These are phyloP conservation scores for Fagopyrum homotropicum DNA, from an alignment of 148 eudicot genomes.

Conservation along the genomic window DNA sequence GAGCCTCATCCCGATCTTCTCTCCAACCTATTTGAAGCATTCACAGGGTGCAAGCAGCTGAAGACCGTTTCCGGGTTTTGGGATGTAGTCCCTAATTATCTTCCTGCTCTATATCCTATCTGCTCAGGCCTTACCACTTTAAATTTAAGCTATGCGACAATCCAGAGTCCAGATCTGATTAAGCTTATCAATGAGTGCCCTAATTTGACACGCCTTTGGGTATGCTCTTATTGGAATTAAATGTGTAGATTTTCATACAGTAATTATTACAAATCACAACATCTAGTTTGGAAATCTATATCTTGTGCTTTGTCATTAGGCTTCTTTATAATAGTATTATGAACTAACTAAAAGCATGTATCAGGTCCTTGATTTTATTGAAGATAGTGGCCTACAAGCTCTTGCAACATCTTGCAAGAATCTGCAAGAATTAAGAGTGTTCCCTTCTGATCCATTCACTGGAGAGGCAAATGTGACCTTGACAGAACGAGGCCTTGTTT, in stretches of 20 bases:
- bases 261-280: too few species aligned
- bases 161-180: slow-evolving; percentile 65
- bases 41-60: slow-evolving; percentile 62
- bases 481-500: slow-evolving; percentile 56
- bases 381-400: slow-evolving; percentile 11
- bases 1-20: slow-evolving; percentile 59
- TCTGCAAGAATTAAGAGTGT: slow-evolving; percentile 51
- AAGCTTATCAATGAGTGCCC: slow-evolving; percentile 64
- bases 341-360: slow-evolving; percentile 1
- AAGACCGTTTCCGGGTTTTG: slow-evolving; percentile 77
- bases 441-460: slow-evolving; percentile 59
- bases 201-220: slow-evolving; percentile 78
- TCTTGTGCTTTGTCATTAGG: not conserved
- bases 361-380: slow-evolving; percentile 13
- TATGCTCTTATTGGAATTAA: slow-evolving; percentile 21
- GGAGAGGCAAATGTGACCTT: slow-evolving; percentile 43
- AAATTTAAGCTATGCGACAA: slow-evolving; percentile 78
- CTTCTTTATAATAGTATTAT: not conserved
- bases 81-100: slow-evolving; percentile 75
- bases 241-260: too few species aligned
- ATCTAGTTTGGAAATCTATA: too few species aligned
- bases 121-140: slow-evolving; percentile 75
- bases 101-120: slow-evolving; percentile 61
- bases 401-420: slow-evolving; percentile 14
- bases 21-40: slow-evolving; percentile 45